Evolutionary conservation across 495 filamentous ascomycete species (phyloP), one percentile per base, ranked within the genome.

Genomic region (Trypethelium eluteriae): DNA sequence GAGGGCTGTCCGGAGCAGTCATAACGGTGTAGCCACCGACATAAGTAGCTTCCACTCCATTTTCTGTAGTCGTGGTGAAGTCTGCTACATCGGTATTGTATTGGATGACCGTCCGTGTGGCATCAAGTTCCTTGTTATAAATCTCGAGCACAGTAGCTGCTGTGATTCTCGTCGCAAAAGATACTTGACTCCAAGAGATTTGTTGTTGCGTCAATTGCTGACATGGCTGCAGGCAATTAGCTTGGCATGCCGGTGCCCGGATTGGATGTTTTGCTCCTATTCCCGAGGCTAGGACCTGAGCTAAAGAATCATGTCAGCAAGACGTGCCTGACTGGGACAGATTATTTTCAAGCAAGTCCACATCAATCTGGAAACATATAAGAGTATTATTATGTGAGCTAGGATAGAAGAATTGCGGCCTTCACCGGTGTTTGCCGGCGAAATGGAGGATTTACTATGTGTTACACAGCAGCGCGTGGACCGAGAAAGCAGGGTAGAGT

Each of bases 141-240:
- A 59, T 18, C 32, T 35, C 53, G 32, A 59, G 0, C 18, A 59
- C 53, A 36, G 53, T 59, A 14, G 53, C 53, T 59, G 53, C 25
- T 7, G 53, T 36, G 3, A 59, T 59, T 59, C 36, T 34, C 0
- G 53, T 59, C 5, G 18, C 53, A 36, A 59, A 59, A 7, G 53
- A 59, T 59, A 7, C 11, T 32, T 59, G 53, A 6, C 11, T 59
- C 53, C 53, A 59, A 59, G 11, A 59, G 5, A 59, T 11, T 36
- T 59, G 25, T 59, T 59, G 53, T 18, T 59, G 53, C 25, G 53
- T 59, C 32, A 59, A 35, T 36, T 59, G 53, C 53, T 59, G 53
- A 14, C 53, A 35, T 36, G 53, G 25, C 32, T 59, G 53, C 18
- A 36, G 3, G 53, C 53, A 59, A 36, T 59, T 18, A 32, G 53